Evolutionary conservation across 1,139 yeast genomes (phyloP), one percentile per base, ranked within the genome.

Genomic region (Taiozyma sp.): DNA sequence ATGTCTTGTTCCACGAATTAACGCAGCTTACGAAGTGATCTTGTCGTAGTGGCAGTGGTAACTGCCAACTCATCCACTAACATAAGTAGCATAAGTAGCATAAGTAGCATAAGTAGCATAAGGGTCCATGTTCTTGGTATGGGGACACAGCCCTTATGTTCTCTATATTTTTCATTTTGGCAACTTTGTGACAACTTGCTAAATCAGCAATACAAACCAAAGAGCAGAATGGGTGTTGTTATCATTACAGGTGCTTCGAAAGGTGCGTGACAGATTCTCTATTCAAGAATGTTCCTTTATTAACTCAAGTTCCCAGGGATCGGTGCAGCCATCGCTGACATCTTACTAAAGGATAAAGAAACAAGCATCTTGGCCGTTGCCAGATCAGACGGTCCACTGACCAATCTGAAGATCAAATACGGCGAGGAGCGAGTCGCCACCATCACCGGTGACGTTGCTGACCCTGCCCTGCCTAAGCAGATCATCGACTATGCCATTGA

Each of bases 331-430:
- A 80, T 87, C 59, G 90, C 86, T 9, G 75, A 78, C 42, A 65
- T 74, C 8, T 67, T 85, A 40, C 71, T 89, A 13, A 52, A 67
- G 10, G 63, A 69, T 5, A 55, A 71, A 0, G 64, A 68, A 19
- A 70, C 81, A 40, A 77, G 85, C 34, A 87, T 89, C 10, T 79
- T 88, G 27, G 93, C 91, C 0, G 79, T 89, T 40, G 93, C 97
- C 0, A 78, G 97, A 57, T 74, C 87, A 5, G 73, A 72, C 45
- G 71, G 67, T 0, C 72, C 77, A 8, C 69, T 87, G 51, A 63
- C 71, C 36, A 68, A 70, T 36, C 63, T 88, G 49, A 70, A 71
- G 44, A 59, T 62, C 16, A 62, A 72, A 43, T 81, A 70, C 57
- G 84, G 84, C 1, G 62, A 65, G 3, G 77, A 72, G 23, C 68